Evolutionary conservation across 331 rosid genomes (phyloP).

Genomic region (Malus hybrid): DNA sequence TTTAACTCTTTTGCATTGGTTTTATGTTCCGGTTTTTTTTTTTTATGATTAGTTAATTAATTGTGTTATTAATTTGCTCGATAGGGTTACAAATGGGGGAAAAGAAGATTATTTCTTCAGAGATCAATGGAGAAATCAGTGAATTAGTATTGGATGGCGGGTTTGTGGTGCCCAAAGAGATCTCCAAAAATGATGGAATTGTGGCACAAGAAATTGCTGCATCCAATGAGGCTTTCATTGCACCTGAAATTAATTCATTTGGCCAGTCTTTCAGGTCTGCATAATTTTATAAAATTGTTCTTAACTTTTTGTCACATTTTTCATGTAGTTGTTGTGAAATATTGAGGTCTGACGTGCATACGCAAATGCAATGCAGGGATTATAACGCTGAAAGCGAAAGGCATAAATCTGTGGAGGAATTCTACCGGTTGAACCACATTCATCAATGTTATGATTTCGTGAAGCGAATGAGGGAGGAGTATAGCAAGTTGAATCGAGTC

Average conservation of each 20-base stretch:
- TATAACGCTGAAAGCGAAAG: conserved; percentile 54
- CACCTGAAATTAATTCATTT: conserved; percentile 64
- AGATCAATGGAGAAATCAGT: conserved; percentile 23
- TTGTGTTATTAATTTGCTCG: background rate
- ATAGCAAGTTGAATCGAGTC: conserved; percentile 37
- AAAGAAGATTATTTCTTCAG: conserved; percentile 22
- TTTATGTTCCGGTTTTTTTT: no score
- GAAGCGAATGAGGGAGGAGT: conserved; percentile 43
- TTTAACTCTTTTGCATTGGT: background rate
- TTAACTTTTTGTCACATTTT: background rate
- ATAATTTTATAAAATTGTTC: background rate
- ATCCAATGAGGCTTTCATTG: conserved; percentile 23
- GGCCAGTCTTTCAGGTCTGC: conserved; percentile 61
- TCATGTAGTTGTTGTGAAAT: background rate
- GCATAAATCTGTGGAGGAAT: conserved; percentile 51
- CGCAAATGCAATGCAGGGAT: conserved; percentile 21
- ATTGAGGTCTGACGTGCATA: background rate
- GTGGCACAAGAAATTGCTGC: background rate
- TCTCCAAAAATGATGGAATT: conserved; percentile 8
- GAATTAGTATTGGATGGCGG: conserved; percentile 66
- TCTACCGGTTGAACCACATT: conserved; percentile 43
- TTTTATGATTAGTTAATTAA: background rate
- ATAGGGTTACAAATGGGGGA: conserved; percentile 27
- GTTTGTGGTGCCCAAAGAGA: conserved; percentile 32
- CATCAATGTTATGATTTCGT: conserved; percentile 50